phyloP scores from a whole-genome alignment of 257 asterid genomes.

The Thymus quinquecostatus region DNA sequence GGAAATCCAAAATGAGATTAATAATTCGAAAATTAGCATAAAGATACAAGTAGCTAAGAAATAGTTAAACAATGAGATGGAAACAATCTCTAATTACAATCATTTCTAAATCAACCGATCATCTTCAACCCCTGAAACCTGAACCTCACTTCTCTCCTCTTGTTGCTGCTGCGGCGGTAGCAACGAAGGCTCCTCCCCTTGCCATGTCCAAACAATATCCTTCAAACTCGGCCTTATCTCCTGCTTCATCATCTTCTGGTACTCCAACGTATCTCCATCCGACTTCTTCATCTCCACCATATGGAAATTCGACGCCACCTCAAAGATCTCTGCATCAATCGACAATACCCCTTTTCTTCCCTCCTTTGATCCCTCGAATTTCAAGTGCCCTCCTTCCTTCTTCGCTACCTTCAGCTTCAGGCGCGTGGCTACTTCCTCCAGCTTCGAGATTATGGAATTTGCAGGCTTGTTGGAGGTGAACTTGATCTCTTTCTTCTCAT shows the following conservation, averaged over 20 bases:
- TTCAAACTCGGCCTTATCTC: slow-evolving; percentile 61
- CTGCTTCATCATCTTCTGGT: slow-evolving; percentile 61
- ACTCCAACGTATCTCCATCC: slow-evolving; percentile 74
- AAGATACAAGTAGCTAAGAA: not conserved
- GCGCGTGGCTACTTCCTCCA: slow-evolving; percentile 64
- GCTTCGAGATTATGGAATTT: slow-evolving; percentile 57
- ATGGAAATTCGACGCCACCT: slow-evolving; percentile 60
- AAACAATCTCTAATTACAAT: not conserved
- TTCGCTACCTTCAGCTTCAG: slow-evolving; percentile 63
- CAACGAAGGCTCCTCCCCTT: slow-evolving; percentile 46
- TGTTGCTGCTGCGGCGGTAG: slow-evolving; percentile 16
- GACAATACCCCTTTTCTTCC: slow-evolving; percentile 69
- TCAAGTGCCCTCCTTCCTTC: slow-evolving; percentile 64
- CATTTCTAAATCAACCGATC: slow-evolving; percentile 23
- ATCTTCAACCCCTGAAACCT: slow-evolving; percentile 20
- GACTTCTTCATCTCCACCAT: slow-evolving; percentile 71
- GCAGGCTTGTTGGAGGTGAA: slow-evolving; percentile 64
- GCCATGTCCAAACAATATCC: slow-evolving; percentile 86
- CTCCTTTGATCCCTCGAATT: slow-evolving; percentile 52
- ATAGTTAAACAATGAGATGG: not conserved
- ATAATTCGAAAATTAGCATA: slow-evolving; percentile 2
- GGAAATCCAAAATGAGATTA: not conserved
- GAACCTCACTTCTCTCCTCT: slow-evolving; percentile 26
- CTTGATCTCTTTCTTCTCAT: slow-evolving; percentile 47
- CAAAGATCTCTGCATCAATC: slow-evolving; percentile 73